Evolutionary conservation across 768 basidiomycete genomes (phyloP).

Genomic region (Rossbeevera mucosa): DNA sequence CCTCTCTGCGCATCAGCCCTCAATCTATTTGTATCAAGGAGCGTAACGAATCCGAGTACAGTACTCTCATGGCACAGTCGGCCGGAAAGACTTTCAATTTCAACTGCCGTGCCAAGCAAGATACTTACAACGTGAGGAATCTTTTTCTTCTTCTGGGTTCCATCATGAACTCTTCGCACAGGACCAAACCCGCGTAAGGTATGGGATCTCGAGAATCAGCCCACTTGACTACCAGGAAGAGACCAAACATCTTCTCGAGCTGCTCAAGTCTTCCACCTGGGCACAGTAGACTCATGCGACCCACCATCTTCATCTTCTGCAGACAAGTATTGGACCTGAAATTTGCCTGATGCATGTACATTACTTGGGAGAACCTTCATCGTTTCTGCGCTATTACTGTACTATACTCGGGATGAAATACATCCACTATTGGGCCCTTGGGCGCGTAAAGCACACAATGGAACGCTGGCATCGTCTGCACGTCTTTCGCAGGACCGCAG

Average conservation of each 20-base stretch:
- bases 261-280: conserved; percentile 56
- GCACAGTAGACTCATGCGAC: conserved; percentile 29
- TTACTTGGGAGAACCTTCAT: background rate
- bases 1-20: background rate
- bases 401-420: background rate
- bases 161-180: conserved; percentile 26
- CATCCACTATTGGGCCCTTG: background rate
- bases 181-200: conserved; percentile 81
- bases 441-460: background rate
- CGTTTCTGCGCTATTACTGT: background rate
- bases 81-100: conserved; percentile 76
- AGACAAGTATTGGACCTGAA: background rate
- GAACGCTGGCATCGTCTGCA: background rate
- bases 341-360: conserved; percentile 3
- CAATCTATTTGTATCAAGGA: conserved; percentile 38
- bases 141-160: background rate
- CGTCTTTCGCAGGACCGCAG: background rate
- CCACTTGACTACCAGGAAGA: conserved; percentile 69
- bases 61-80: conserved; percentile 55
- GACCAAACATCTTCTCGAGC: conserved; percentile 51
- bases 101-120: conserved; percentile 79
- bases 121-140: conserved; percentile 71
- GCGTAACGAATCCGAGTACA: conserved; percentile 54
- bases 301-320: too few species aligned
- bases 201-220: conserved; percentile 67